Evolutionary conservation across 73 alveolate species (phyloP), one percentile per base, ranked within the genome.

Genomic region (Paraurostyla sp.): DNA sequence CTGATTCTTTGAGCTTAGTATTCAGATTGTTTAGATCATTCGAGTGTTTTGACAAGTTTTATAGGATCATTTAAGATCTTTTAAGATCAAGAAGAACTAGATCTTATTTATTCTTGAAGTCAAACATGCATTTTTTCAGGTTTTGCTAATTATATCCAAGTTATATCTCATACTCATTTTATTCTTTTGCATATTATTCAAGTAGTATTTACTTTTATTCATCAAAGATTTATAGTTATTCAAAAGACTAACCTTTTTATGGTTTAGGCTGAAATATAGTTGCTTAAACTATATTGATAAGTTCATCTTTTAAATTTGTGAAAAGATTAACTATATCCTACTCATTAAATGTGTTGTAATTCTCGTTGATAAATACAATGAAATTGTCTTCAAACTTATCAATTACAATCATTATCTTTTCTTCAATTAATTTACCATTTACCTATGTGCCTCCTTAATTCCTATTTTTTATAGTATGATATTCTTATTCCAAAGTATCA

Each of bases 321-420:
- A 78, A 78, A n/a, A 51, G 29, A 13, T 43, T 78, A 6, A 49
- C 3, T 3, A 78, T 52, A 54, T 78, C 89, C 2, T 50, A 51
- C 59, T 78, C 89, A 23, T 76, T 78, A 43, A 78, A 78, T 3
- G 89, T 51, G n/a, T 78, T 50, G 62, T 78, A 78, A 43, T 78
- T 78, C 43, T 78, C 58, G 46, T 78, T 78, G 20, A 78, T 78
- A 42, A 36, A 78, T 48, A 7, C 3, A 60, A 78, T 78, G 32
- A 78, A 78, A 2, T 50, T 49, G 23, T 78, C 33, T 35, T 78
- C 80, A 38, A 51, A 78, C 20, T 54, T 52, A 51, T 50, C 49
- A 35, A 78, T 4, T 13, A 73, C 7, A 13, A 6, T 38, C 40
- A 20, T 22, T 23, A 46, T 36, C 7, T 42, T 32, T 6, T 73